phyloP scores from a whole-genome alignment of 148 eudicot genomes.

The Vaccinium macrocarpon region DNA sequence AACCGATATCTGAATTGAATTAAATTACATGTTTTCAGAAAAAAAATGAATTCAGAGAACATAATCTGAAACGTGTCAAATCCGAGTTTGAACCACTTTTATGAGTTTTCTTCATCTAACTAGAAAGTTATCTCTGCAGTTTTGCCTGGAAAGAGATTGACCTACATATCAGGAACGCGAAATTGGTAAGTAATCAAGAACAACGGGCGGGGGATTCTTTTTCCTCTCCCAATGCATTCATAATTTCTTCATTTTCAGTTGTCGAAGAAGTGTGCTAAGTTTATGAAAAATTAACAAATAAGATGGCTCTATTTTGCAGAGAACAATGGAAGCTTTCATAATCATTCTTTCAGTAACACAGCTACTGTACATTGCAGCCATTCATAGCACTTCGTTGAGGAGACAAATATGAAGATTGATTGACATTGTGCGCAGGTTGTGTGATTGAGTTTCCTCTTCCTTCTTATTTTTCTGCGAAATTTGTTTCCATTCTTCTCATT shows the following conservation, averaged over 20 bases:
- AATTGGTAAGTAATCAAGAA: slow-evolving; percentile 40
- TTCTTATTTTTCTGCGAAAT: background rate
- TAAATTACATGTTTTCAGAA: background rate
- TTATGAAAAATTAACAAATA: background rate
- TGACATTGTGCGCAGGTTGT: background rate
- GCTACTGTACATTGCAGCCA: slow-evolving; percentile 47
- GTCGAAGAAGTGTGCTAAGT: background rate
- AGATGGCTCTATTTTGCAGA: slow-evolving; percentile 33
- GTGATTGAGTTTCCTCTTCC: slow-evolving; percentile 20
- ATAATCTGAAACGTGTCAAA: background rate
- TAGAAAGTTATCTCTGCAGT: slow-evolving; percentile 28
- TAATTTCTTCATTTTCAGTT: background rate
- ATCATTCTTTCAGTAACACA: slow-evolving; percentile 73
- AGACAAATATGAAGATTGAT: background rate
- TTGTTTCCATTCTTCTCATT: background rate
- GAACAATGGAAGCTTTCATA: slow-evolving; percentile 77
- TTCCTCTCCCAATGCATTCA: background rate
- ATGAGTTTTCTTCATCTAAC: background rate
- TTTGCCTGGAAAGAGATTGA: slow-evolving; percentile 82
- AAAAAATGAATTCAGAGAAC: background rate
- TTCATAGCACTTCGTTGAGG: slow-evolving; percentile 28
- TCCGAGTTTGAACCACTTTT: background rate
- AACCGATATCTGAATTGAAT: background rate
- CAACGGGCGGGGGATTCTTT: background rate
- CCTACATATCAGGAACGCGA: slow-evolving; percentile 51